Evolutionary conservation across 768 basidiomycete species (phyloP), one percentile per base, ranked within the genome.

Genomic region (Pisolithus marmoratus): DNA sequence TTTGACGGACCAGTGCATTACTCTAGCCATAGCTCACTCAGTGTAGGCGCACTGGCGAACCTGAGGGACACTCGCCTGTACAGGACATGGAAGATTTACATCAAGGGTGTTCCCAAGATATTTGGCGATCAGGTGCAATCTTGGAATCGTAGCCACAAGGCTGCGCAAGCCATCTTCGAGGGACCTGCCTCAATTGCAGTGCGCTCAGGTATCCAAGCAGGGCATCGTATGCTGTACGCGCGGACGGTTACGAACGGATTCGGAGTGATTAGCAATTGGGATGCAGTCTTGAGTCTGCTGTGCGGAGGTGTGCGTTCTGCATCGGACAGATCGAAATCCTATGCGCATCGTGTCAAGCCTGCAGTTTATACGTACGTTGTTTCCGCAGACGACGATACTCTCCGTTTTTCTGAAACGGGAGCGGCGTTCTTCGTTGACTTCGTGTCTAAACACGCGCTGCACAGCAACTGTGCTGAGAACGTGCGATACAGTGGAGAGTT

Each of bases 341-440:
- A 56, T 44, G 60, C 55, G 36, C 72, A 74, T 53, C 80, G 85
- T 55, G 77, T 90, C 68, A 89, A 89, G 63, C 87, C 87, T 41
- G 84, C 85, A 0, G 81, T 91, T 22, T 93, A 92, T 70, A 92
- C 91, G 37, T 94, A 92, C 70, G 77, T 92, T 64, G 83, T 94
- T 62, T 79, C 84, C 4, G 71, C 79, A 5, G 82, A 85, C 49
- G 89, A 88, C 68, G 81, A 88, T 54, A 78, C 86, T 8, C 75
- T 90, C 57, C 79, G 90, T 20, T 91, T 92, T 69, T 90, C 87
- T 24, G 90, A 91, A 66, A 93, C 90, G 3, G 89, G 89, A 15
- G 87, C 88, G 11, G 84, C 87, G 31, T 92, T 92, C 70, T 88
- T 90, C 60, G 87, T 90, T 54, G 87, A 91, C 67, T 85, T 91